phyloP scores from a whole-genome alignment of 1,284 basidiomycete genomes.

The Fistulina hepatica region DNA sequence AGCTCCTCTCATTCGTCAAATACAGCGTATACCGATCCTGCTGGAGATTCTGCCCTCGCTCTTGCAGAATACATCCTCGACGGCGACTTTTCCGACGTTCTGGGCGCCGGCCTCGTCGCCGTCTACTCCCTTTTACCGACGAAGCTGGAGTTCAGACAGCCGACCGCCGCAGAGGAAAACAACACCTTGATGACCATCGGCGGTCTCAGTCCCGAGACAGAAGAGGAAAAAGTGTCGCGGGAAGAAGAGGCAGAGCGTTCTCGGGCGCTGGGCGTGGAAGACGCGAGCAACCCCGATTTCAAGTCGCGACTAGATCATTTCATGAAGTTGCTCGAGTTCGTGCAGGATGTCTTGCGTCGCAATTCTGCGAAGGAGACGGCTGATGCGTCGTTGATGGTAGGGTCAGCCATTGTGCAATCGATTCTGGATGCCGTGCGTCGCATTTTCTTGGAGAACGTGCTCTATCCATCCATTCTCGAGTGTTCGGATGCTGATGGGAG shows the following conservation, averaged over 20 bases:
- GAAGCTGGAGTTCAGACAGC: conserved; percentile 64
- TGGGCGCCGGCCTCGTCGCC: conserved; percentile 88
- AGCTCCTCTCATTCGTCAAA: conserved; percentile 24
- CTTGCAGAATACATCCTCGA: conserved; percentile 89
- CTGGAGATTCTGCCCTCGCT: conserved; percentile 74
- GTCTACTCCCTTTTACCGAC: conserved; percentile 87
- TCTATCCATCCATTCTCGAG: conserved; percentile 90
- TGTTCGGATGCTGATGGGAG: conserved; percentile 90
- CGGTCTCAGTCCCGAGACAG: conserved; percentile 33
- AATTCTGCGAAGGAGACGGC: conserved; percentile 40
- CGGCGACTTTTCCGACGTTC: conserved; percentile 93
- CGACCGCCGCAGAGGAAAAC: conserved; percentile 27
- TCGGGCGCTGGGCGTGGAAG: conserved; percentile 57
- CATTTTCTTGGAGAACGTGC: conserved; percentile 87
- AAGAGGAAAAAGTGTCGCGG: conserved; percentile 43
- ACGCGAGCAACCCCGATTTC: conserved; percentile 69
- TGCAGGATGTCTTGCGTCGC: conserved; percentile 77
- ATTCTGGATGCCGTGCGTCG: conserved; percentile 74
- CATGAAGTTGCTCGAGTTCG: conserved; percentile 82
- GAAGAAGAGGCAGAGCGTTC: conserved; percentile 44
- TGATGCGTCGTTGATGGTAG: conserved; percentile 55
- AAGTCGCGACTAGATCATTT: conserved; percentile 77
- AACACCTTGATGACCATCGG: conserved; percentile 58
- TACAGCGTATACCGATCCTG: conserved; percentile 42
- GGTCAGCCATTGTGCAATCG: conserved; percentile 68